Conservation (phyloP, 1,284 basidiomycete genomes). For the Ganoderma lucidum region DNA sequence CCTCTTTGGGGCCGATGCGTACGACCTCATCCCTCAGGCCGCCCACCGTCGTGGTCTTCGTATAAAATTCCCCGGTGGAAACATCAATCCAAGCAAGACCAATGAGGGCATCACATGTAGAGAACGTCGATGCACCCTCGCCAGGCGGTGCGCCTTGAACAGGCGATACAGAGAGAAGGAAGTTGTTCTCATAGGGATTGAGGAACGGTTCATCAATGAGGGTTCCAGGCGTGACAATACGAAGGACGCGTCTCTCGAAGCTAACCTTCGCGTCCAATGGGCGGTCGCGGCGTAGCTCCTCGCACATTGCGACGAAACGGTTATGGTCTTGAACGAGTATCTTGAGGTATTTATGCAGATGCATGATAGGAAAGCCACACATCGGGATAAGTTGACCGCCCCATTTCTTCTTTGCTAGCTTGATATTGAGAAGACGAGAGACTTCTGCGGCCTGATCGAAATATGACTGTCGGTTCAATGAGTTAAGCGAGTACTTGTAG, state of each 20-base stretch:
- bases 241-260: conserved; percentile 81
- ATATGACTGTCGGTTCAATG: conserved; percentile 66
- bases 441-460: conserved; percentile 90
- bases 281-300: conserved; percentile 76
- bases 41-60: conserved; percentile 64
- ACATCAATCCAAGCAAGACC: conserved; percentile 94
- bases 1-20: conserved; percentile 83
- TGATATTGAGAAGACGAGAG: conserved; percentile 81
- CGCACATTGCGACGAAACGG: conserved; percentile 90
- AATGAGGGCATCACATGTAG: background rate
- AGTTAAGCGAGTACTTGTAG: background rate
- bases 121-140: conserved; percentile 13
- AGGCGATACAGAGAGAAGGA: conserved; percentile 77
- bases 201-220: conserved; percentile 91
- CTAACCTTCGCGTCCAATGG: conserved; percentile 54
- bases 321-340: conserved; percentile 84
- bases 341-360: conserved; percentile 89
- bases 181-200: conserved; percentile 87
- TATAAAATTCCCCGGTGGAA: conserved; percentile 95
- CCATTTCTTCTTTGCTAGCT: conserved; percentile 80
- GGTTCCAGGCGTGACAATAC: conserved; percentile 92
- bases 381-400: conserved; percentile 73
- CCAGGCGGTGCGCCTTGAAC: background rate
- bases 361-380: conserved; percentile 91
- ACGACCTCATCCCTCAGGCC: conserved; percentile 84